phyloP scores from a whole-genome alignment of 2,329 filamentous ascomycete genomes.

The Sphaerostilbella broomeana region DNA sequence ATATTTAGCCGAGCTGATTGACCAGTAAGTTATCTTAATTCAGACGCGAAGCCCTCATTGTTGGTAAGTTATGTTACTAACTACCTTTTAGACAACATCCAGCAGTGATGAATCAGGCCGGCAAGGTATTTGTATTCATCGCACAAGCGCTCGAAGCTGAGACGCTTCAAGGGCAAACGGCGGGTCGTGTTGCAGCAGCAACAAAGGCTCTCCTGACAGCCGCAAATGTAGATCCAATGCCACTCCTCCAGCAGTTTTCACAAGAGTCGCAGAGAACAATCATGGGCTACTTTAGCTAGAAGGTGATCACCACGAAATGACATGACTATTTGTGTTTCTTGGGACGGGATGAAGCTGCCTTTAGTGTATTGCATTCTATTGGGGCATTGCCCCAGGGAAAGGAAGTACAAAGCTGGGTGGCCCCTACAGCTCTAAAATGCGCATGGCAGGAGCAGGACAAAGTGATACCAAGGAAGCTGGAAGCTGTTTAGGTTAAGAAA shows the following conservation, averaged over 20 bases:
- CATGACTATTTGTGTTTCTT: no score
- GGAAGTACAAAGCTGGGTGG: no score
- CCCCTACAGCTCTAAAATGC: not conserved
- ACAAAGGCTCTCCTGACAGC: slow-evolving; percentile 71
- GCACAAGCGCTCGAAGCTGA: slow-evolving; percentile 86
- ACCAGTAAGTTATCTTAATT: slow-evolving; percentile 86
- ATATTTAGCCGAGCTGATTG: slow-evolving; percentile 85
- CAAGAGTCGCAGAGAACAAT: slow-evolving; percentile 77
- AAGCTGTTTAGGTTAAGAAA: not conserved
- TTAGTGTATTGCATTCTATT: not conserved
- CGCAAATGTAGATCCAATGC: slow-evolving; percentile 67
- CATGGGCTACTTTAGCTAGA: slow-evolving; percentile 67
- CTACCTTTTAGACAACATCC: slow-evolving; percentile 66
- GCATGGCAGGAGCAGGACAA: not conserved
- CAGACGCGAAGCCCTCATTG: no score
- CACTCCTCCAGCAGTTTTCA: slow-evolving; percentile 67
- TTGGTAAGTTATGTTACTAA: slow-evolving; percentile 23
- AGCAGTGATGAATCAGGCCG: slow-evolving; percentile 67
- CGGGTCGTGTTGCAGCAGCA: slow-evolving; percentile 65
- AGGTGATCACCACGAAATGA: no score
- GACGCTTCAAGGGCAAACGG: slow-evolving; percentile 79
- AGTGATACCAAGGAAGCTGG: slow-evolving; percentile 3
- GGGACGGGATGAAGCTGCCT: not conserved
- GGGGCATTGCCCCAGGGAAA: not conserved
- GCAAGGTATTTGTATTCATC: slow-evolving; percentile 77